Conservation (phyloP, 1,284 basidiomycete genomes). For the Anthracocystis setariae region DNA sequence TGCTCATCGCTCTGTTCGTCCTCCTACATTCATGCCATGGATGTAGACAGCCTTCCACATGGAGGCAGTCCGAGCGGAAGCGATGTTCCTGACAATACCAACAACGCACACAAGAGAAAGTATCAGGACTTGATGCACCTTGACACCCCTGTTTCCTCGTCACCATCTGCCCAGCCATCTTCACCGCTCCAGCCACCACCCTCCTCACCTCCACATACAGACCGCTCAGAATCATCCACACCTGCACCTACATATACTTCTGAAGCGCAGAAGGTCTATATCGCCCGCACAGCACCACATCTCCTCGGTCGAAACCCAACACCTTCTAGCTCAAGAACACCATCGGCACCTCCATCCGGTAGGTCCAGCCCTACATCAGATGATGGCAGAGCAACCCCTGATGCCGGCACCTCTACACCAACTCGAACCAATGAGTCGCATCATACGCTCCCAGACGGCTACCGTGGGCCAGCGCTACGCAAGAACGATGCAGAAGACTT, state of each 20-base stretch:
- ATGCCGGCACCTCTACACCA: slow-evolving; percentile 16
- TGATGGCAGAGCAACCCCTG: slow-evolving; percentile 33
- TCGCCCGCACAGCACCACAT: slow-evolving; percentile 57
- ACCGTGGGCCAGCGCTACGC: slow-evolving; percentile 55
- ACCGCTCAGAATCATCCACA: slow-evolving; percentile 30
- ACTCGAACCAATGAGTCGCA: slow-evolving; percentile 25
- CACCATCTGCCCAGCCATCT: not conserved
- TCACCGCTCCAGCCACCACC: slow-evolving; percentile 12
- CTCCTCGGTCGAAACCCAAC: slow-evolving; percentile 32
- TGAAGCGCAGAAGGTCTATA: slow-evolving; percentile 40
- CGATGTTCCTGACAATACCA: not conserved
- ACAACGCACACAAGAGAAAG: slow-evolving; percentile 31
- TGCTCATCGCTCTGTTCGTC: not conserved
- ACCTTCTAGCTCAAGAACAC: slow-evolving; percentile 22
- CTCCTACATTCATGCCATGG: slow-evolving; percentile 20
- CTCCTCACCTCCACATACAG: slow-evolving; percentile 5
- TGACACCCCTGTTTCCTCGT: slow-evolving; percentile 1
- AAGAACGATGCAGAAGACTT: slow-evolving; percentile 56
- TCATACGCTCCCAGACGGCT: slow-evolving; percentile 50
- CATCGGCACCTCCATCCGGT: slow-evolving; percentile 29
- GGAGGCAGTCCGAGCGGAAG: not conserved
- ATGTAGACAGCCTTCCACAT: slow-evolving; percentile 10
- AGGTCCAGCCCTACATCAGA: slow-evolving; percentile 40
- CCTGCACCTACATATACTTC: slow-evolving; percentile 23
- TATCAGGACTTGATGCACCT: slow-evolving; percentile 23